phyloP scores from a whole-genome alignment of 2,329 filamentous ascomycete genomes.

The Alternaria sp. region DNA sequence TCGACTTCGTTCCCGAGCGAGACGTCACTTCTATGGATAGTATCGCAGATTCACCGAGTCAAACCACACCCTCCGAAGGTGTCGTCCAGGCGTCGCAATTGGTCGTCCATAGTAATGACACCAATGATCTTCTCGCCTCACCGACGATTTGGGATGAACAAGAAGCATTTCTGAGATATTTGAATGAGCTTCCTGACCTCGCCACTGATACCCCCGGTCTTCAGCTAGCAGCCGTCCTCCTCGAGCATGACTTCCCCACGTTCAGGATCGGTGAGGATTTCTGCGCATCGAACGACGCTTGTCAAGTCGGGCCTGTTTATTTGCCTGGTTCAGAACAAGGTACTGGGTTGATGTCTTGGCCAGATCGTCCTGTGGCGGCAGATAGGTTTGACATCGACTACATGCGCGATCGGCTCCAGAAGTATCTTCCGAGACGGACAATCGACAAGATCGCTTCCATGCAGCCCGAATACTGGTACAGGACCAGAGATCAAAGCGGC shows the following conservation, averaged over 20 bases:
- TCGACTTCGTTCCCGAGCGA: background rate
- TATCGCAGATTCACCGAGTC: background rate
- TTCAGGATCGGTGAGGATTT: background rate
- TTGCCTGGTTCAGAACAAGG: background rate
- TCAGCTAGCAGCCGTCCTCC: background rate
- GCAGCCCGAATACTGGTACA: background rate
- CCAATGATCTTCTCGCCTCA: background rate
- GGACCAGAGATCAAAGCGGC: background rate
- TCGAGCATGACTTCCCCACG: background rate
- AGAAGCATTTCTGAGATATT: background rate
- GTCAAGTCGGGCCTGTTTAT: background rate
- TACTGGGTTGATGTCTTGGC: background rate
- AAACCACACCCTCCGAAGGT: rapidly evolving
- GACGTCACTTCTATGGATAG: background rate
- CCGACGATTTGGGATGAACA: background rate
- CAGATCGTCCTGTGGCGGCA: background rate
- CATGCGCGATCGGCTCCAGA: background rate
- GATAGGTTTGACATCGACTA: background rate
- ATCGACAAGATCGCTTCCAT: background rate
- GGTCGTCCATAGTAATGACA: background rate
- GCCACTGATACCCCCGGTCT: background rate
- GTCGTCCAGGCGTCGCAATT: background rate
- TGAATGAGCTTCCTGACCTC: background rate
- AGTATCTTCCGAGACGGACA: background rate
- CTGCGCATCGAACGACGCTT: background rate